These are phyloP conservation scores for Xanthoceras sorbifolium DNA, from an alignment of 345 rosid genomes.

Conservation along the genomic window DNA sequence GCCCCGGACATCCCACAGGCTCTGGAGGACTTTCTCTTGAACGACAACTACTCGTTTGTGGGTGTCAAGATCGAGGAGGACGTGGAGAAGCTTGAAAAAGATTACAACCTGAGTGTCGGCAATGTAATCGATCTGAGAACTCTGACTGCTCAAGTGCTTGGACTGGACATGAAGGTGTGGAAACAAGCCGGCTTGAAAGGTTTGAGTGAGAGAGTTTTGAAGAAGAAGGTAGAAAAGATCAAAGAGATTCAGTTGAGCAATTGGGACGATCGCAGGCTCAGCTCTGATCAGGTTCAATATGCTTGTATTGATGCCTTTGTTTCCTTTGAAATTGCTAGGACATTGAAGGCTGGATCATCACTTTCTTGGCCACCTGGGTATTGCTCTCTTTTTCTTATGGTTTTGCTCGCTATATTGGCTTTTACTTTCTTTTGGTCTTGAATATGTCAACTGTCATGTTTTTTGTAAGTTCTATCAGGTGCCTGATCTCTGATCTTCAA, in stretches of 20 bases:
- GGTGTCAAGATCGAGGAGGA: slow-evolving; percentile 42
- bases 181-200: slow-evolving; percentile 38
- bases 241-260: slow-evolving; percentile 34
- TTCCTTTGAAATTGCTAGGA: slow-evolving; percentile 34
- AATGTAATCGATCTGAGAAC: slow-evolving; percentile 39
- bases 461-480: too few species aligned
- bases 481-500: too few species aligned
- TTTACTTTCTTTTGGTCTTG: too few species aligned
- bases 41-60: slow-evolving; percentile 26
- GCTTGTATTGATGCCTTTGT: slow-evolving; percentile 51
- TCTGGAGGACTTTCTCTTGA: slow-evolving; percentile 32
- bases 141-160: slow-evolving; percentile 21
- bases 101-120: slow-evolving; percentile 29
- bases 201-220: slow-evolving; percentile 32
- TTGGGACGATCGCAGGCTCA: slow-evolving; percentile 43
- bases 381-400: not conserved
- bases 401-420: not conserved
- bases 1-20: slow-evolving; percentile 33
- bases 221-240: slow-evolving; percentile 36
- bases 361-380: not conserved
- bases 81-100: slow-evolving; percentile 37
- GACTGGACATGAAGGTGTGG: slow-evolving; percentile 18
- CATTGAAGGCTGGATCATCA: not conserved
- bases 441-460: too few species aligned
- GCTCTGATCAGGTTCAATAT: slow-evolving; percentile 43